Base-by-base conservation (phyloP, 1,284 basidiomycete genomes). In the Cryptococcus depauperatus region DNA sequence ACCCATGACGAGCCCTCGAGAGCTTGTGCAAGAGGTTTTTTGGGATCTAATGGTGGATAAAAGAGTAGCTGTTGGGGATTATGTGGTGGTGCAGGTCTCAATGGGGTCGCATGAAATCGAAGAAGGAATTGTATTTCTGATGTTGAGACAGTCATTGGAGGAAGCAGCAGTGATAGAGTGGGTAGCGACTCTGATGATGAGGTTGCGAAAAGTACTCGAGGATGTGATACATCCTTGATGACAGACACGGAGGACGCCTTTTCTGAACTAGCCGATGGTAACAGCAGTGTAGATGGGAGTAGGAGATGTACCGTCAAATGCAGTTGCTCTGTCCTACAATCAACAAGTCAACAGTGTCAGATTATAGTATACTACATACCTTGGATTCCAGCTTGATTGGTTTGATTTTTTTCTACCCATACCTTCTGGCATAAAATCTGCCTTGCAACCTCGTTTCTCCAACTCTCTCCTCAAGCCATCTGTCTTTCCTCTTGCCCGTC, bases 301-400 rank as follows among this genome's bases (percentile, higher is more conserved):
- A 74, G 25, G 61, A 85, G 76, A 66, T 88, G 82, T 48, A 89
- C 68, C 0, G 85, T 87, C 40, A 90, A 69, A 37, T 80, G 70
- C n/a, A 80, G 76, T 11, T 76, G 77, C 59, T 78, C 76, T n/a
- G 75, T 78, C 72, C 84, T 51, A 35, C 18, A 7, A 28, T 22
- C 39, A 27, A 18, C 21, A 8, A 26, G 11, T 14, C 9, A 2
- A 9, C 21, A 30, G 26, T 5, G n/a, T 18, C 39, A 43, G 28
- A 42, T 38, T 13, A 43, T 28, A 8, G 25, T 11, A 44, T 22
- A 37, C 55, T 29, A 75, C 79, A 64, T 68, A 88, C 88, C 78
- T 86, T 60, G 74, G 73, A 70, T 89, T 83, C 79, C 84, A 89
- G 34, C 74, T 76, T 8, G 85, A 87, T 65, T 86, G 83, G 64